phyloP scores from a whole-genome alignment of 2,329 filamentous ascomycete genomes.

The Calonectria henricotiae region DNA sequence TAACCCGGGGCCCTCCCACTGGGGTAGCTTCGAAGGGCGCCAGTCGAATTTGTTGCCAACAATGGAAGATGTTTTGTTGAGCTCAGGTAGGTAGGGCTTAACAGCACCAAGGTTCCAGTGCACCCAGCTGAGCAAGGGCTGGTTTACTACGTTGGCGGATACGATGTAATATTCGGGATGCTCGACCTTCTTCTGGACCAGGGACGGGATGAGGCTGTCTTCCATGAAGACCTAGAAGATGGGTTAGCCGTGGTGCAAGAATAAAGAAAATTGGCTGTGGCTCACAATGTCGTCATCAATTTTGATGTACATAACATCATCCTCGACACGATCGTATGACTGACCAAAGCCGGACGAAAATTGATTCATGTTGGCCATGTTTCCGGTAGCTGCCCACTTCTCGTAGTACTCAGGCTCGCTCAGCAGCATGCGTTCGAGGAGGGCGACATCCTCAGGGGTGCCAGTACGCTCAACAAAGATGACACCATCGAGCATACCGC shows the following conservation, averaged over 20 bases:
- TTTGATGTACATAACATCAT: slow-evolving; percentile 63
- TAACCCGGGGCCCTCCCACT: slow-evolving; percentile 52
- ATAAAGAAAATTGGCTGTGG: background rate
- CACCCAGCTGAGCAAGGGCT: slow-evolving; percentile 69
- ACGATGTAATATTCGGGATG: slow-evolving; percentile 68
- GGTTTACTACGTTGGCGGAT: slow-evolving; percentile 72
- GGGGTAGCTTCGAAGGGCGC: slow-evolving; percentile 60
- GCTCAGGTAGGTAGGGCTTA: slow-evolving; percentile 70
- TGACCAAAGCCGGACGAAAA: slow-evolving; percentile 56
- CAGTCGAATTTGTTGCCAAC: slow-evolving; percentile 53
- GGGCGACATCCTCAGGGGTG: slow-evolving; percentile 59
- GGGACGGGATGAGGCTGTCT: slow-evolving; percentile 65
- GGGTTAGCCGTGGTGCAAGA: slow-evolving; percentile 16
- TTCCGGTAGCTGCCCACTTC: slow-evolving; percentile 54
- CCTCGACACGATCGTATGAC: slow-evolving; percentile 64
- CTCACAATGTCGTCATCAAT: slow-evolving; percentile 60
- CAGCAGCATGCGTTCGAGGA: slow-evolving; percentile 59
- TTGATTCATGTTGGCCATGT: slow-evolving; percentile 54
- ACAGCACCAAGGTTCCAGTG: slow-evolving; percentile 70
- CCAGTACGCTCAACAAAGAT: slow-evolving; percentile 64
- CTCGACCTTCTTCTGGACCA: slow-evolving; percentile 68
- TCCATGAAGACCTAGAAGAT: slow-evolving; percentile 57
- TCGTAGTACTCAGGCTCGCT: slow-evolving; percentile 58
- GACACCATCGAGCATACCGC: slow-evolving; percentile 64
- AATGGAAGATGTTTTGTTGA: slow-evolving; percentile 51